Evolutionary conservation across 1,139 yeast species (phyloP).

Genomic region (Yamadazyma spencermartinsiae): DNA sequence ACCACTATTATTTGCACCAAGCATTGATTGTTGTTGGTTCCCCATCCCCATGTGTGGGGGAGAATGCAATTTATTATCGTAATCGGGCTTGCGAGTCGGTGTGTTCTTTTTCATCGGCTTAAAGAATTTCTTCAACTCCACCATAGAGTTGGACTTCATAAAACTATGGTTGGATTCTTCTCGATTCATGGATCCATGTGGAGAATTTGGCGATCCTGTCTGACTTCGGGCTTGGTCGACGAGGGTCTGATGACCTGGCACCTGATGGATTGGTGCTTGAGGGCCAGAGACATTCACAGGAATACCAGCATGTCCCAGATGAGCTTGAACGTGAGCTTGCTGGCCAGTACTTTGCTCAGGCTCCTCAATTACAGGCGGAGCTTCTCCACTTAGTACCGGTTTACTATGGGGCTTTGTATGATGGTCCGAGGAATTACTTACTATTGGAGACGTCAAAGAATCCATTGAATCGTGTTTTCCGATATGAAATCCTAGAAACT

Average conservation of each 20-base stretch:
- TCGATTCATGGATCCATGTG: constrained; percentile 16
- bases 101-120: constrained; percentile 39
- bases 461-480: constrained; percentile 43
- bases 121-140: constrained; percentile 42
- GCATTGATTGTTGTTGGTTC: constrained; percentile 1
- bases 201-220: constrained; percentile 17
- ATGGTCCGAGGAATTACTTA: constrained; percentile 26
- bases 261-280: constrained; percentile 4
- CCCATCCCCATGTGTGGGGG: constrained; percentile 28
- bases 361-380: constrained; percentile 8
- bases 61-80: constrained; percentile 30
- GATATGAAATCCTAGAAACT: constrained; percentile 38
- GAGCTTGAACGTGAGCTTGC: constrained; percentile 5
- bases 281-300: too few relatives aligned
- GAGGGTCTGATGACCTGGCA: constrained; percentile 6
- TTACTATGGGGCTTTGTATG: constrained; percentile 2
- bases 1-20: constrained; percentile 1
- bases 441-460: constrained; percentile 33
- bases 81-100: constrained; percentile 21
- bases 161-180: constrained; percentile 32
- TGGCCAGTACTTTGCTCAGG: constrained; percentile 8
- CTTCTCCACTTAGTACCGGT: not conserved
- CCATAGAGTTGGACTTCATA: constrained; percentile 40
- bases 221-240: constrained; percentile 19
- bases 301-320: not conserved